A percentile compares a stretch with the other conserved stretches of the same genome.
Conservation (phyloP, 2,329 filamentous ascomycete species). For the Magnaporthales sp. region DNA sequence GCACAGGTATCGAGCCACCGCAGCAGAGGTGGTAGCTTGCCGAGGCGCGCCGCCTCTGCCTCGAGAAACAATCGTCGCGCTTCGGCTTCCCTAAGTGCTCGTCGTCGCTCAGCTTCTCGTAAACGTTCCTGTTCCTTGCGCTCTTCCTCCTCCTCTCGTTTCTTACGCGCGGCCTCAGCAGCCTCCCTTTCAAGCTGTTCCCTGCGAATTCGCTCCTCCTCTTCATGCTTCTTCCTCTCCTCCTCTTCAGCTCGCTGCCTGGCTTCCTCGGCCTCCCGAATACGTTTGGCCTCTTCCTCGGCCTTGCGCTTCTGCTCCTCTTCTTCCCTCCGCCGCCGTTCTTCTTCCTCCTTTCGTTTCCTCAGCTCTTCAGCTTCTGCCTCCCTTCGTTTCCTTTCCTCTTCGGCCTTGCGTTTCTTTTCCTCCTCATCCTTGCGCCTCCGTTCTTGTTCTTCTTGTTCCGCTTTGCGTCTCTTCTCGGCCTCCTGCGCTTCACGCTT, state of each 20-base stretch:
- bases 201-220: conserved; percentile 34
- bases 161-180: conserved; percentile 37
- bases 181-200: conserved; percentile 39
- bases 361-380: conserved; percentile 22
- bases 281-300: conserved; percentile 20
- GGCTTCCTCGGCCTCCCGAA: conserved; percentile 20
- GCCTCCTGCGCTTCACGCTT: conserved; percentile 22
- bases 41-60: conserved; percentile 43
- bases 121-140: conserved; percentile 40
- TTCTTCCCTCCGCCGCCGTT: conserved; percentile 22
- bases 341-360: conserved; percentile 25
- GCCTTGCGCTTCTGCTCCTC: conserved; percentile 21
- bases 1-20: conserved; percentile 48
- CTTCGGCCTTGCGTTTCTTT: conserved; percentile 19
- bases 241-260: conserved; percentile 19
- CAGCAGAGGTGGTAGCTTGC: conserved; percentile 50
- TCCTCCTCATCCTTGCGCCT: conserved; percentile 19
- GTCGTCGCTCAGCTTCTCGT: conserved; percentile 34
- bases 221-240: conserved; percentile 26
- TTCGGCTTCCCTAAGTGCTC: conserved; percentile 39
- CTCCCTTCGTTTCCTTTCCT: conserved; percentile 15
- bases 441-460: conserved; percentile 19
- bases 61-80: conserved; percentile 42
- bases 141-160: conserved; percentile 44
- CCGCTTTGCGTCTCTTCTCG: conserved; percentile 14